A percentile compares a stretch with the other conserved stretches of the same genome.
phyloP scores from a whole-genome alignment of 2,329 filamentous ascomycete genomes.

The Drechslerella dactyloides region DNA sequence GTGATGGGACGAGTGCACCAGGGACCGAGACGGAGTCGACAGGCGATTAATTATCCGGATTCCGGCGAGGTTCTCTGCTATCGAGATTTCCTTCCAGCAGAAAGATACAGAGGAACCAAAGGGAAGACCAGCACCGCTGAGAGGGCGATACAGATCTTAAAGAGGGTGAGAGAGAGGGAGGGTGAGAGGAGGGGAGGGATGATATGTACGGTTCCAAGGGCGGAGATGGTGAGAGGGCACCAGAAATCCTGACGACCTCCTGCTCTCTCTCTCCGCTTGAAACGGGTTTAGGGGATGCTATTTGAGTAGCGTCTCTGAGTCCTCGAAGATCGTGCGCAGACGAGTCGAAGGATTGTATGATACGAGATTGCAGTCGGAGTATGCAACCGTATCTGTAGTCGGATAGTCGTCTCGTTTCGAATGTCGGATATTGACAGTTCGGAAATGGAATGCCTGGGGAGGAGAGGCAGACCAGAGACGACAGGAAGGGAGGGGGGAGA shows the following conservation, averaged over 20 bases:
- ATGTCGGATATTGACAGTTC: constrained; percentile 51
- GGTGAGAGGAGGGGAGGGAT: constrained; percentile 14
- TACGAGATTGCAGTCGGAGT: constrained; percentile 50
- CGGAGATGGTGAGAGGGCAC: constrained; percentile 41
- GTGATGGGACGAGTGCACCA: constrained; percentile 24
- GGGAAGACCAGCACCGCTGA: constrained; percentile 38
- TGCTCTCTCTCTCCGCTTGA: constrained; percentile 36
- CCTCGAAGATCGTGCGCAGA: constrained; percentile 45
- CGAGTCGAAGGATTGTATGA: constrained; percentile 51
- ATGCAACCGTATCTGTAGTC: constrained; percentile 50
- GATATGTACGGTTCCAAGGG: constrained; percentile 48
- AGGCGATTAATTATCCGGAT: constrained; percentile 23
- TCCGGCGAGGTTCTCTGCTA: constrained; percentile 46
- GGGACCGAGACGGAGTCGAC: constrained; percentile 24
- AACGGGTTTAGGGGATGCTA: constrained; percentile 46
- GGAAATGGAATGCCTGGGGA: constrained; percentile 51
- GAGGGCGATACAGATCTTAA: constrained; percentile 32
- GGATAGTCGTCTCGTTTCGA: constrained; percentile 51
- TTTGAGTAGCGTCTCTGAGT: constrained; percentile 43
- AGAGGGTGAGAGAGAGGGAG: constrained; percentile 12
- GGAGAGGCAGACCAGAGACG: constrained; percentile 49
- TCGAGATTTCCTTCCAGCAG: constrained; percentile 50
- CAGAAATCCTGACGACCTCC: constrained; percentile 36
- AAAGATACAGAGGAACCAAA: constrained; percentile 50
- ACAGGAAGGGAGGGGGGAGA: constrained; percentile 19